Evolutionary conservation across 768 basidiomycete genomes (phyloP).

Genomic region (Sistotremastrum niveocremeum): DNA sequence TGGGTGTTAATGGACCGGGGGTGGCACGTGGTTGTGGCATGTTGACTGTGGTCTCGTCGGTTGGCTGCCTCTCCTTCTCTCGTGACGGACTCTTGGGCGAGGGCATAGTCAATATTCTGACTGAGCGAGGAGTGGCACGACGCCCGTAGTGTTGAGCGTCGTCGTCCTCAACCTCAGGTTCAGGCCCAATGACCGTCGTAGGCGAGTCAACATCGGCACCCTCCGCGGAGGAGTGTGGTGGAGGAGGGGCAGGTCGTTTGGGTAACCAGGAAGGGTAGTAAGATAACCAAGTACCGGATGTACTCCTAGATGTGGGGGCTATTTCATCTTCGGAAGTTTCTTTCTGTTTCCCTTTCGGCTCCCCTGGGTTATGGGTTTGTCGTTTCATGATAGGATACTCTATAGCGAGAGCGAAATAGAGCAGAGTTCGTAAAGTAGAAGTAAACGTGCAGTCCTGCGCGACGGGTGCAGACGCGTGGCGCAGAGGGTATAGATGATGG

Average conservation of each 20-base stretch:
- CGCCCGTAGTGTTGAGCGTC: conserved; percentile 18
- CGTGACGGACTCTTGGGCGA: conserved; percentile 32
- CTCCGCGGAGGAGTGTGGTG: conserved; percentile 45
- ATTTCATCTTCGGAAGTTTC: no score
- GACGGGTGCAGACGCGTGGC: no score
- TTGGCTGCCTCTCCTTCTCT: conserved; percentile 19
- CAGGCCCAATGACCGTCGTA: neutral
- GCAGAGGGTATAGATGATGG: no score
- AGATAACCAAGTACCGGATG: conserved; percentile 8
- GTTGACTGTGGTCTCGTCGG: conserved; percentile 33
- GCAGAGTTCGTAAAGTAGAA: no score
- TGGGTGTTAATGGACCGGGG: conserved; percentile 17
- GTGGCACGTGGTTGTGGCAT: conserved; percentile 12
- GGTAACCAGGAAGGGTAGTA: conserved; percentile 80
- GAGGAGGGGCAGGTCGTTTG: conserved; percentile 60
- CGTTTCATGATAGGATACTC: no score
- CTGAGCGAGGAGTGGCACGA: conserved; percentile 66
- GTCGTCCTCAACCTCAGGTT: neutral
- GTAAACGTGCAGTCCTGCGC: no score
- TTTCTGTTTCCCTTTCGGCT: no score
- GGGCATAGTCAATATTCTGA: conserved; percentile 49
- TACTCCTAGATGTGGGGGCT: no score
- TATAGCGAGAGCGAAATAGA: no score
- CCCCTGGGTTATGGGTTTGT: no score
- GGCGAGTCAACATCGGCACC: conserved; percentile 1